Evolutionary conservation across 176 grass and related monocot genomes (phyloP).

Genomic region (Saccharum spontaneum): DNA sequence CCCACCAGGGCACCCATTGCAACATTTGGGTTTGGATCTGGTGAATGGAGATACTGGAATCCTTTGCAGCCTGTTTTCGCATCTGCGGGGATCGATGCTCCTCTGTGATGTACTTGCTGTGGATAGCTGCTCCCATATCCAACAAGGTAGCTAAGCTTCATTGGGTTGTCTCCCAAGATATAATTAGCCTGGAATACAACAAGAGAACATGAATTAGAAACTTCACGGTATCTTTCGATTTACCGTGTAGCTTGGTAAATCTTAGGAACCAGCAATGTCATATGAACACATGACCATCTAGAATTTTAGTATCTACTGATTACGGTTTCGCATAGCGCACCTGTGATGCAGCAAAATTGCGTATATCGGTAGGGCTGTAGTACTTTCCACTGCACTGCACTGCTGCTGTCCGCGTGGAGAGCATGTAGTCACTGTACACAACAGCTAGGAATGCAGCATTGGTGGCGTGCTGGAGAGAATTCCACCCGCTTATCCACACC

Average conservation of each 20-base stretch:
- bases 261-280: neutral
- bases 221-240: neutral
- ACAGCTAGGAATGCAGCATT: constrained; percentile 86
- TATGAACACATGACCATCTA: neutral
- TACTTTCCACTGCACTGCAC: constrained; percentile 82
- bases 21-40: constrained; percentile 72
- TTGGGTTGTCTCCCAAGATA: constrained; percentile 85
- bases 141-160: constrained; percentile 97
- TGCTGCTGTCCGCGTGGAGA: constrained; percentile 69
- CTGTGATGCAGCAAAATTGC: constrained; percentile 86
- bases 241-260: constrained; percentile 1
- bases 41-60: constrained; percentile 70
- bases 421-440: constrained; percentile 98
- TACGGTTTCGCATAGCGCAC: constrained; percentile 14
- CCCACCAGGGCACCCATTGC: constrained; percentile 83
- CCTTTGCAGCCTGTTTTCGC: constrained; percentile 84
- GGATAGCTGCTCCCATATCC: constrained; percentile 86
- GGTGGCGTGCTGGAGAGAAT: constrained; percentile 83
- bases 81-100: constrained; percentile 73
- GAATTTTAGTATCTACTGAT: neutral
- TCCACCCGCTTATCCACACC: constrained; percentile 85
- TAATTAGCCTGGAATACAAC: constrained; percentile 64
- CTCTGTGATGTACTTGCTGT: constrained; percentile 87
- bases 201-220: constrained; percentile 37
- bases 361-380: constrained; percentile 80